Conservation (phyloP, 805 yeast species). For the Nematodospora valgi region DNA sequence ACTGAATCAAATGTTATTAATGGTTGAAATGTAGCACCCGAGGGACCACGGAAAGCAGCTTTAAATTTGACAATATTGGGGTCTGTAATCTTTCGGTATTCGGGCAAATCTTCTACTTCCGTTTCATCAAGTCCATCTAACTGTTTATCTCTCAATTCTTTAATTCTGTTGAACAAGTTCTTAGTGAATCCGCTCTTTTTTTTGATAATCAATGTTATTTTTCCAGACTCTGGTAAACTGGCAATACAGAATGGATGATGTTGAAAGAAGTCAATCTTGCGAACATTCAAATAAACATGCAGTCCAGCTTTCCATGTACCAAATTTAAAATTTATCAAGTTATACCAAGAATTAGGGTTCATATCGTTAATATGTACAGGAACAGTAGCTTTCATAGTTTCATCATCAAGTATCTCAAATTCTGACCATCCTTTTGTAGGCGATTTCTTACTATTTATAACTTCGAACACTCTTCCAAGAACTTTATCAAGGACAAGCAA, state of each 20-base stretch:
- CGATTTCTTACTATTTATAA: constrained; percentile 29
- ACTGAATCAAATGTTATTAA: constrained; percentile 39
- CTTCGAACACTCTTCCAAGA: constrained; percentile 21
- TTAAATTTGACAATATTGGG: constrained; percentile 20
- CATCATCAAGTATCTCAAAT: constrained; percentile 39
- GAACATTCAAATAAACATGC: constrained; percentile 41
- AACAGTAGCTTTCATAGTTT: constrained; percentile 36
- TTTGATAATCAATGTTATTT: constrained; percentile 39
- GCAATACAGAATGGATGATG: constrained; percentile 49
- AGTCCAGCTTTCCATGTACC: constrained; percentile 48
- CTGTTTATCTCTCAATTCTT: constrained; percentile 17
- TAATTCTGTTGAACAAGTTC: constrained; percentile 26
- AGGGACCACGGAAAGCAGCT: constrained; percentile 44
- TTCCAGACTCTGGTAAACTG: constrained; percentile 34
- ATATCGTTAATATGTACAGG: constrained; percentile 23
- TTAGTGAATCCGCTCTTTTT: constrained; percentile 43
- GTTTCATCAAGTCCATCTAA: constrained; percentile 9
- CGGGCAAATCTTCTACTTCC: neutral
- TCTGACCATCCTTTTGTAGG: constrained; percentile 38
- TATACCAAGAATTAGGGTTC: constrained; percentile 23
- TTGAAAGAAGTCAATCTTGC: constrained; percentile 34
- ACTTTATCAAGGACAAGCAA: constrained; percentile 41
- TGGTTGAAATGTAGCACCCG: constrained; percentile 42
- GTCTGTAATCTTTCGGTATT: constrained; percentile 3
- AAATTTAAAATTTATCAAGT: constrained; percentile 28